Evolutionary conservation across 179 eudicot genomes (phyloP), one percentile per base, ranked within the genome.

Genomic region (Vitellaria paradoxa): DNA sequence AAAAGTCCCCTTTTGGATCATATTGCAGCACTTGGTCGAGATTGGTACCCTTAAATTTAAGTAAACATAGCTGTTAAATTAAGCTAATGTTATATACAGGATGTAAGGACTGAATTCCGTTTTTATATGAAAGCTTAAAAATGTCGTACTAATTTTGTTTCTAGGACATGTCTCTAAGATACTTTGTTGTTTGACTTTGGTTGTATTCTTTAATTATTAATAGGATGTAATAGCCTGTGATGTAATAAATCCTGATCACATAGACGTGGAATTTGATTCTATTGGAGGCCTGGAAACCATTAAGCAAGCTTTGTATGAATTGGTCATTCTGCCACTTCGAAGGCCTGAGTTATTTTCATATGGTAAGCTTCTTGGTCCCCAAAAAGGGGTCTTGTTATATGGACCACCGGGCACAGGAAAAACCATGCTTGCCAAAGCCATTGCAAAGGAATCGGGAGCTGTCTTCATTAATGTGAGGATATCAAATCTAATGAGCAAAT

Each of bases 381-480:
- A 92, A 75, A 92, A 91, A 81, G 98, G 98, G 50, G 97, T 94
- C 57, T 82, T 94, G 82, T 82, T 94, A 42, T 92, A 91, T 81
- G 98, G 98, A 42, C 98, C 98, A 69, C 98, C 98, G 9, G 98
- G 98, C 61, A 92, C 97, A n/a, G 98, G 97, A 65, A 94, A 94
- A 88, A 94, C 97, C 21, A 94, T 94, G 98, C 94, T 94, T 80
- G 98, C 97, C 37, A 92, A 94, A 86, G 98, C 97, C 79, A 94
- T 94, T 79, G 98, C 97, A 68, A 94, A 85, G 81, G 98, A 94
- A 82, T 94, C 98, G n/a, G 98, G 96, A 76, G 98, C 97, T 61
- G 94, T 92, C 82, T 94, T 94, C 70, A 94, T 94, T 47, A 94
- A 94, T 79, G 94, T 94, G 84, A 92, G 90, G 81, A 76, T 94